phyloP scores from a whole-genome alignment of 441 rosid species.

The Gossypium gossypioides region DNA sequence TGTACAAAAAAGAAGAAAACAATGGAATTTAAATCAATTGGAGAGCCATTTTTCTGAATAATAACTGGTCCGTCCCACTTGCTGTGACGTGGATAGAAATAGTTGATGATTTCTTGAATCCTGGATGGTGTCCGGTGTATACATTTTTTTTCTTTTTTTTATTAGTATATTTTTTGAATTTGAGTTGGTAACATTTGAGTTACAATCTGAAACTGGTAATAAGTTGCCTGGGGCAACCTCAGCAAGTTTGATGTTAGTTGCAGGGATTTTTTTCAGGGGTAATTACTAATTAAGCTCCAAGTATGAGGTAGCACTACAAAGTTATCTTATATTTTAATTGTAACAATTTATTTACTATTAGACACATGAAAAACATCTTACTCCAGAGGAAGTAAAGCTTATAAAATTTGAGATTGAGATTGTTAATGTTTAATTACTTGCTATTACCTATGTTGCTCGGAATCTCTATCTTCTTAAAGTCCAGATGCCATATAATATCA shows the following conservation, averaged over 20 bases:
- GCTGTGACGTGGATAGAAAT: neutral
- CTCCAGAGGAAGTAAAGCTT: neutral
- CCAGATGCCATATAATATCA: too few relatives aligned
- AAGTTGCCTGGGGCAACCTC: neutral
- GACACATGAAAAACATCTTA: neutral
- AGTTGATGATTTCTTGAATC: neutral
- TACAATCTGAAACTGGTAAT: neutral
- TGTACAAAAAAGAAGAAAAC: neutral
- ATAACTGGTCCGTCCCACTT: neutral
- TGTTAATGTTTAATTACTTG: neutral
- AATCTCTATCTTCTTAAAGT: too few relatives aligned
- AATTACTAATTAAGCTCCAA: neutral
- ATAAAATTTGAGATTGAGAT: neutral
- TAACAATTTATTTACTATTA: neutral
- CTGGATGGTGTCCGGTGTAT: constrained; percentile 5
- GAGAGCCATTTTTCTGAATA: constrained; percentile 13
- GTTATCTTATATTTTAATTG: neutral
- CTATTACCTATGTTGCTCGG: neutral
- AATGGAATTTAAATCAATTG: neutral
- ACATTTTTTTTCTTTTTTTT: neutral
- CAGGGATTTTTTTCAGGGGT: neutral
- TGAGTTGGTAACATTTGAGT: neutral
- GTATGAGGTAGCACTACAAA: neutral
- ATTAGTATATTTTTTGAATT: neutral
- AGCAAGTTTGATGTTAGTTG: neutral